phyloP scores from a whole-genome alignment of 768 basidiomycete species.

The Tricholoma sp. region DNA sequence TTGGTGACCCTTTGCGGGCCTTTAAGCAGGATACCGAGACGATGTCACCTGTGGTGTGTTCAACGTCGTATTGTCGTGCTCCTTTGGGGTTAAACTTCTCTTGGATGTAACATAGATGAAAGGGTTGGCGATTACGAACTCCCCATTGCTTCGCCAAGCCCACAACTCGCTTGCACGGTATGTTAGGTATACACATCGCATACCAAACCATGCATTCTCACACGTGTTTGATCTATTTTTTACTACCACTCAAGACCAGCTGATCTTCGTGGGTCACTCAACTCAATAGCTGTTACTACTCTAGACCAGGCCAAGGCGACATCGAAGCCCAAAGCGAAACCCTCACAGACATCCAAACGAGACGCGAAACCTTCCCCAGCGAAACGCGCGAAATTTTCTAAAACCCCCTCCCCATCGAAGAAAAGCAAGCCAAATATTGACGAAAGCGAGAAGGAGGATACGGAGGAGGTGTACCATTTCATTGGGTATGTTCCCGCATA shows the following conservation, averaged over 20 bases:
- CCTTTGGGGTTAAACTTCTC: neutral
- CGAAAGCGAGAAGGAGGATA: constrained; percentile 23
- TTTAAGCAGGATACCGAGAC: constrained; percentile 48
- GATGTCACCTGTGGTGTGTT: constrained; percentile 54
- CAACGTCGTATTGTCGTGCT: constrained; percentile 1
- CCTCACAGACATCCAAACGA: constrained; percentile 14
- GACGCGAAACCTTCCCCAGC: constrained; percentile 30
- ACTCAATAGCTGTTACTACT: constrained; percentile 40
- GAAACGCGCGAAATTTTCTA: constrained; percentile 28
- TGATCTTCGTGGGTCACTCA: constrained; percentile 50
- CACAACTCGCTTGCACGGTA: constrained; percentile 62
- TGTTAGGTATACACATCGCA: constrained; percentile 11
- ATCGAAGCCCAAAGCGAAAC: constrained; percentile 15
- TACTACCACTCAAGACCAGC: constrained; percentile 39
- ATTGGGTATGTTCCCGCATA: constrained; percentile 59
- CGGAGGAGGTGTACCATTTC: constrained; percentile 55
- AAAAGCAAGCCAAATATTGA: constrained; percentile 16
- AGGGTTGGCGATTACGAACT: constrained; percentile 56
- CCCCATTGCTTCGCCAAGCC: constrained; percentile 44
- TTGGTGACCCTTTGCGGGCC: constrained; percentile 38
- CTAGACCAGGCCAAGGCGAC: constrained; percentile 37
- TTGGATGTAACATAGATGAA: constrained; percentile 42
- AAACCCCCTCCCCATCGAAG: constrained; percentile 10
- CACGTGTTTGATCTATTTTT: constrained; percentile 1
- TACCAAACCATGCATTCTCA: neutral